Evolutionary conservation across 768 basidiomycete genomes (phyloP).

Genomic region (Mycena leptocephala): DNA sequence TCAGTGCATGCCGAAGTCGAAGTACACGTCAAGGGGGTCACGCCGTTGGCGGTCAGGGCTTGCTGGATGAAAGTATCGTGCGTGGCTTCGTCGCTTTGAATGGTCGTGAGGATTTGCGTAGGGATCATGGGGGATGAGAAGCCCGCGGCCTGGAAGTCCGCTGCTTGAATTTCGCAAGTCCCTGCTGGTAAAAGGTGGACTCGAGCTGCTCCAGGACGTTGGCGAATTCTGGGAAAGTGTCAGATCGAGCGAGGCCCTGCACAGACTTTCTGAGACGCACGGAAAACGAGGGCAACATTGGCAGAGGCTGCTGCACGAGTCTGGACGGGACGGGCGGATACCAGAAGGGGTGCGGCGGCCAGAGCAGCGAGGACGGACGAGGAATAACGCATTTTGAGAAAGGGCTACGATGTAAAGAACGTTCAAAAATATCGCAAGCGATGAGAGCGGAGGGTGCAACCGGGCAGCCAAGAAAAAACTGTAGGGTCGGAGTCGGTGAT

Average conservation of each 20-base stretch:
- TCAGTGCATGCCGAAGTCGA: conserved; percentile 78
- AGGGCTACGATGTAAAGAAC: conserved; percentile 34
- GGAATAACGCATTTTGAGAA: conserved; percentile 65
- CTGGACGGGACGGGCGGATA: conserved; percentile 65
- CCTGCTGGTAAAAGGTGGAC: background rate
- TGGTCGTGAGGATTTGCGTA: conserved; percentile 73
- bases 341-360: conserved; percentile 56
- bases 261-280: background rate
- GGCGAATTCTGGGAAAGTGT: background rate
- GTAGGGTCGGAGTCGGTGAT: background rate
- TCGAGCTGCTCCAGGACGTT: background rate
- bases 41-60: conserved; percentile 68
- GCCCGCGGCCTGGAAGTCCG: conserved; percentile 61
- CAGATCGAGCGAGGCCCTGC: background rate
- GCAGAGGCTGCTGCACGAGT: conserved; percentile 53
- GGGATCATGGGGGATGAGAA: conserved; percentile 69
- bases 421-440: conserved; percentile 26
- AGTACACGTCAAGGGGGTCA: conserved; percentile 74
- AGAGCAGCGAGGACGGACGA: conserved; percentile 56
- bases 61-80: background rate
- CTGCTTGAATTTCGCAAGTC: background rate
- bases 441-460: conserved; percentile 62
- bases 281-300: conserved; percentile 53
- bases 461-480: conserved; percentile 73
- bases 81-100: conserved; percentile 48